These are phyloP conservation scores for Brassica cretica DNA, from an alignment of 345 rosid species.

Conservation along the genomic window DNA sequence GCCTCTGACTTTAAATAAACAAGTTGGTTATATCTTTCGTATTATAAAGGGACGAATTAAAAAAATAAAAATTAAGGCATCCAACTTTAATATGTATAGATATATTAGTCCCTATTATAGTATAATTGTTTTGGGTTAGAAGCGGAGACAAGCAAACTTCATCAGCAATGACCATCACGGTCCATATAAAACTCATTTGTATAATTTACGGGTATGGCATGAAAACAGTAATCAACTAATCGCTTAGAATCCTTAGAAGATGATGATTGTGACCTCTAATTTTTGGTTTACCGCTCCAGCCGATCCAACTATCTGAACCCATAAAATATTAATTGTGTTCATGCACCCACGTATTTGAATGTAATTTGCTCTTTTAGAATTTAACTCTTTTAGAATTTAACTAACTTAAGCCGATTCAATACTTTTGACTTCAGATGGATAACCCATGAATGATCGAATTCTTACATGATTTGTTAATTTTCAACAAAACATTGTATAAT, in stretches of 20 bases:
- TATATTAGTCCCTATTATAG: background rate
- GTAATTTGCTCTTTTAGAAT: background rate
- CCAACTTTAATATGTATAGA: background rate
- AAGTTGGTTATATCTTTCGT: slow-evolving; percentile 30
- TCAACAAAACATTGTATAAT: background rate
- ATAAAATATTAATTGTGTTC: background rate
- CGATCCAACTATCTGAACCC: background rate
- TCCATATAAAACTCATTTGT: slow-evolving; percentile 28
- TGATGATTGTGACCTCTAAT: slow-evolving; percentile 26
- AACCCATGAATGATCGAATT: background rate
- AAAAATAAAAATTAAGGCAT: background rate
- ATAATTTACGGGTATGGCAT: slow-evolving; percentile 24
- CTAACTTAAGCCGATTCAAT: background rate
- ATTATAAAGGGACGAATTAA: slow-evolving; percentile 3
- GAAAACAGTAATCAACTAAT: slow-evolving; percentile 22
- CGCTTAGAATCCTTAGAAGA: slow-evolving; percentile 15
- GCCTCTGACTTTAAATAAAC: slow-evolving; percentile 31
- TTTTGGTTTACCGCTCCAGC: background rate
- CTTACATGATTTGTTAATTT: background rate
- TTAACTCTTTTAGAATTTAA: background rate
- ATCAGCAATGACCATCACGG: slow-evolving; percentile 19
- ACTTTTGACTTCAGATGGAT: background rate
- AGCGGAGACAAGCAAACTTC: slow-evolving; percentile 35
- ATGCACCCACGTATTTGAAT: background rate
- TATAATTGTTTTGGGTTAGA: slow-evolving; percentile 25